These are phyloP conservation scores for Mortierella hygrophila DNA, from an alignment of 192 early-diverging fungal species.

Conservation along the genomic window DNA sequence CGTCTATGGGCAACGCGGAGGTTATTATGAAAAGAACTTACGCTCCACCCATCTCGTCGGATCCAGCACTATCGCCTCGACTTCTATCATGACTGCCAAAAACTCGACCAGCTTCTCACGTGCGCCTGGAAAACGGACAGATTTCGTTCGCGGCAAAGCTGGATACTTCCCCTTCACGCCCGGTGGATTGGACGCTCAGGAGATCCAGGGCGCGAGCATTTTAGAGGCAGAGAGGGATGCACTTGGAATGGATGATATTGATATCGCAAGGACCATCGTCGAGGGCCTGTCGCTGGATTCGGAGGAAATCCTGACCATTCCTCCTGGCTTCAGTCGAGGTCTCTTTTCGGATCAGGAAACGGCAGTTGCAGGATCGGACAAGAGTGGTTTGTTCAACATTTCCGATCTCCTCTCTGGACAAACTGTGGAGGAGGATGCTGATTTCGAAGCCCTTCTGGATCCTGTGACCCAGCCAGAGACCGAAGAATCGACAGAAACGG, in stretches of 20 bases:
- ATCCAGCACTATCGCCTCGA: slow-evolving; percentile 34
- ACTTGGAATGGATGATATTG: slow-evolving; percentile 45
- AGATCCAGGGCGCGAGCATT: slow-evolving; percentile 34
- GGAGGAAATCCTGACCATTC: slow-evolving; percentile 65
- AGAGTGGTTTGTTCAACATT: slow-evolving; percentile 46
- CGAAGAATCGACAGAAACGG: neutral
- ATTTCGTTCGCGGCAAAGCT: slow-evolving; percentile 80
- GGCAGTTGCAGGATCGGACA: neutral
- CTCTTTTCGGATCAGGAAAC: slow-evolving; percentile 61
- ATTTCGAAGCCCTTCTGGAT: slow-evolving; percentile 44
- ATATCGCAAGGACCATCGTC: slow-evolving; percentile 37
- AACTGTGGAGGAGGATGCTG: slow-evolving; percentile 30
- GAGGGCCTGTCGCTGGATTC: slow-evolving; percentile 22
- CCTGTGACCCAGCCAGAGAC: slow-evolving; percentile 15
- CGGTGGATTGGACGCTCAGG: slow-evolving; percentile 72
- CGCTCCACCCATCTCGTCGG: slow-evolving; percentile 25
- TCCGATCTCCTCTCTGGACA: slow-evolving; percentile 55
- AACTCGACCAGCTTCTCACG: slow-evolving; percentile 84
- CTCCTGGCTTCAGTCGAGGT: slow-evolving; percentile 83
- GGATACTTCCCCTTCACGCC: slow-evolving; percentile 83
- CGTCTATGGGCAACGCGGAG: slow-evolving; percentile 61
- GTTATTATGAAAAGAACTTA: slow-evolving; percentile 58
- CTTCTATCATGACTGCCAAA: slow-evolving; percentile 55
- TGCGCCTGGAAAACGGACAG: slow-evolving; percentile 62
- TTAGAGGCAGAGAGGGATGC: slow-evolving; percentile 49